These are phyloP conservation scores for Ceratocystis variospora DNA, from an alignment of 2,329 filamentous ascomycete species.

Conservation along the genomic window DNA sequence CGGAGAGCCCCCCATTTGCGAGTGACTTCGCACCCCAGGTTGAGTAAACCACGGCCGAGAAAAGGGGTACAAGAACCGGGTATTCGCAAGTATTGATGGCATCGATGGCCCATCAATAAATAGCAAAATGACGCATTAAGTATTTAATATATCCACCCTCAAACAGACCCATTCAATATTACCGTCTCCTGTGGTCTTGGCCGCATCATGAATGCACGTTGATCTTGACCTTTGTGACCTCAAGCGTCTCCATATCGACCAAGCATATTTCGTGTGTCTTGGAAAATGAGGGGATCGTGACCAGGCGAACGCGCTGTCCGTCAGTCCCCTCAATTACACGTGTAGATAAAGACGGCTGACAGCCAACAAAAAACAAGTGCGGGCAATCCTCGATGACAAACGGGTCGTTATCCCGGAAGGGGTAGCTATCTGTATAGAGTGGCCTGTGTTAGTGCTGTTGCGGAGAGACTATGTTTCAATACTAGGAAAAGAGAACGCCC, in stretches of 20 bases:
- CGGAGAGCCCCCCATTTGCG: no score
- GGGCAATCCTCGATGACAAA: conserved; percentile 77
- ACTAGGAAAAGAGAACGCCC: background rate
- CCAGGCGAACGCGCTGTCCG: conserved; percentile 58
- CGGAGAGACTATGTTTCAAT: background rate
- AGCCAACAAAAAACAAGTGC: conserved; percentile 82
- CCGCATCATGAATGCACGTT: conserved; percentile 20
- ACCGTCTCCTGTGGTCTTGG: no score
- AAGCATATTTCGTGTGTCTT: conserved; percentile 67
- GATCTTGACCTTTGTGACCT: conserved; percentile 57
- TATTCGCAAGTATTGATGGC: background rate
- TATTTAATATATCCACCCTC: background rate
- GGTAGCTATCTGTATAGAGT: conserved; percentile 66
- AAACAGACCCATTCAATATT: conserved; percentile 21
- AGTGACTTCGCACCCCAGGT: background rate
- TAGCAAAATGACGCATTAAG: background rate
- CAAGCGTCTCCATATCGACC: conserved; percentile 73
- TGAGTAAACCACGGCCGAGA: background rate
- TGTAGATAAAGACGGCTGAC: conserved; percentile 66
- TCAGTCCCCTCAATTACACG: conserved; percentile 51
- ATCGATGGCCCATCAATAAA: background rate
- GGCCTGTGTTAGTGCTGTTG: background rate
- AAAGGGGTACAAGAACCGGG: background rate
- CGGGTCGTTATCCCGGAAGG: conserved; percentile 85
- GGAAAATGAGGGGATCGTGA: conserved; percentile 73